Evolutionary conservation across 768 basidiomycete species (phyloP).

Genomic region (Tricholoma furcatifolium): DNA sequence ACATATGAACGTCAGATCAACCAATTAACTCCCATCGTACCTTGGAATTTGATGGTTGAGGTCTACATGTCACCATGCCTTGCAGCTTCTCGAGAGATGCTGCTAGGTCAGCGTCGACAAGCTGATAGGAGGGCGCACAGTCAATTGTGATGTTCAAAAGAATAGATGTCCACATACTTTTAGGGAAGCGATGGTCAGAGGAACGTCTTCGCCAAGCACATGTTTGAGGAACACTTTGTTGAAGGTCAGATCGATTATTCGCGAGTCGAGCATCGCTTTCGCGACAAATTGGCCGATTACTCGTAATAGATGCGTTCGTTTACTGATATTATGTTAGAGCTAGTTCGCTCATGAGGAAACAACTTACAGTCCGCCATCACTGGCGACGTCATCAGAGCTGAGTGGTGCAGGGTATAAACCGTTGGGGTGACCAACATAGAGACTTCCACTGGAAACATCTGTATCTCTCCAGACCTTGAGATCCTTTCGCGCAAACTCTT

Average conservation of each 20-base stretch:
- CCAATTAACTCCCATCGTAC: slow-evolving; percentile 27
- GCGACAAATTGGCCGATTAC: slow-evolving; percentile 96
- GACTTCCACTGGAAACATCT: slow-evolving; percentile 56
- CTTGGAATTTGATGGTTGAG: slow-evolving; percentile 49
- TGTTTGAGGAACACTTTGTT: slow-evolving; percentile 95
- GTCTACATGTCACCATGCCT: slow-evolving; percentile 52
- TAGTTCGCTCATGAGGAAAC: too few relatives aligned
- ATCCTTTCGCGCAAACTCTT: slow-evolving; percentile 88
- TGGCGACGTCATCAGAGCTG: slow-evolving; percentile 62
- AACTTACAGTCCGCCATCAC: slow-evolving; percentile 75
- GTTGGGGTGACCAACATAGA: slow-evolving; percentile 79
- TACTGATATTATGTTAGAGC: slow-evolving; percentile 41
- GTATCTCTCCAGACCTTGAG: slow-evolving; percentile 92
- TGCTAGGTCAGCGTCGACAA: slow-evolving; percentile 83
- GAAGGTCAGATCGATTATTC: slow-evolving; percentile 94
- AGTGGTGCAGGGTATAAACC: slow-evolving; percentile 91
- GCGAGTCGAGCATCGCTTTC: slow-evolving; percentile 94
- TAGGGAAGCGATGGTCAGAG: slow-evolving; percentile 78
- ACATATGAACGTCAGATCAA: slow-evolving; percentile 11
- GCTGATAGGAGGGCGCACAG: slow-evolving; percentile 36
- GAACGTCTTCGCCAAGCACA: slow-evolving; percentile 83
- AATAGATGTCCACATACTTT: slow-evolving; percentile 47
- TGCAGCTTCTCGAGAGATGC: slow-evolving; percentile 83
- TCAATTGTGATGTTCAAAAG: slow-evolving; percentile 7
- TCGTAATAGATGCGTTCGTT: slow-evolving; percentile 81